Evolutionary conservation across 208 protist species (phyloP).

Genomic region (Trypanosoma mega): DNA sequence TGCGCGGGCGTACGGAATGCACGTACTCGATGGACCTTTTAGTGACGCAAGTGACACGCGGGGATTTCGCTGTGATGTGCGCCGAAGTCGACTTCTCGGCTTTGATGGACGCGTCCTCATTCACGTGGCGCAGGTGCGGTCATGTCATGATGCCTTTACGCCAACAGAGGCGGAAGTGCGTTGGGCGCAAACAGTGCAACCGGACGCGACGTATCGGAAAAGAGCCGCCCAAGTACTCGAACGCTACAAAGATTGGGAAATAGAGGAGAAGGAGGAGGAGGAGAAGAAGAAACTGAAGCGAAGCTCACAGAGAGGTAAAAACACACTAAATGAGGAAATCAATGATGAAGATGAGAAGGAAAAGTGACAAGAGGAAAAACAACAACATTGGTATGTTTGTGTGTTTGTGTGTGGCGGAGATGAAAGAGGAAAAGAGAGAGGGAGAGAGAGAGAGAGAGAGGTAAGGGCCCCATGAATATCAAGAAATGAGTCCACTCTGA

Average conservation of each 20-base stretch:
- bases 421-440: too few species aligned
- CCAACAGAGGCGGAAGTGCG: constrained; percentile 55
- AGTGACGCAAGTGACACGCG: constrained; percentile 66
- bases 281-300: constrained; percentile 27
- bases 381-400: not conserved
- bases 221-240: not conserved
- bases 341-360: not conserved
- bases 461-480: too few species aligned
- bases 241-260: constrained; percentile 50
- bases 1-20: constrained; percentile 66
- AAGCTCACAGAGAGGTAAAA: not conserved
- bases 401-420: not conserved
- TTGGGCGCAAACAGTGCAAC: constrained; percentile 54
- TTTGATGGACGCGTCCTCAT: constrained; percentile 82
- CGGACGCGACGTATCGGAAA: not conserved
- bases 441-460: too few species aligned
- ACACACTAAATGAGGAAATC: not conserved
- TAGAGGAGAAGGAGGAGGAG: constrained; percentile 58
- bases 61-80: constrained; percentile 60
- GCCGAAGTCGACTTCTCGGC: constrained; percentile 53
- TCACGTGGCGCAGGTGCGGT: constrained; percentile 59
- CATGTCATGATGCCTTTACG: constrained; percentile 64
- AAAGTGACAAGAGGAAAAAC: too few species aligned
- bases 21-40: constrained; percentile 72
- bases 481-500: too few species aligned